Conservation (phyloP, 805 yeast genomes). For the Hanseniaspora lindneri region DNA sequence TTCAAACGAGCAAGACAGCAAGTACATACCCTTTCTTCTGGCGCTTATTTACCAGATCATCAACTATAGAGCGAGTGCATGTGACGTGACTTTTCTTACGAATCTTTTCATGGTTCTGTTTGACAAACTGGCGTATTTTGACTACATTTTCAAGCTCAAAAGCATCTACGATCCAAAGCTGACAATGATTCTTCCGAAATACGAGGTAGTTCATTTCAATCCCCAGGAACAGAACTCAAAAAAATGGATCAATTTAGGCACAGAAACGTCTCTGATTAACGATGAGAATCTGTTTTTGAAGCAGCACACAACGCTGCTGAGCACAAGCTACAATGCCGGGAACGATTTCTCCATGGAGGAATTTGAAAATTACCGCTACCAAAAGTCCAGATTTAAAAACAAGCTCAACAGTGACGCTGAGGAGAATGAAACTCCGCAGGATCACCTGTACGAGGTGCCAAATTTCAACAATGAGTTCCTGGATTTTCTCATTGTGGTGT, state of each 20-base stretch:
- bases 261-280: slow-evolving; percentile 4
- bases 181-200: slow-evolving; percentile 6
- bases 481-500: slow-evolving; percentile 40
- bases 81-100: slow-evolving; percentile 32
- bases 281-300: slow-evolving; percentile 12
- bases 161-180: slow-evolving; percentile 4
- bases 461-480: slow-evolving; percentile 38
- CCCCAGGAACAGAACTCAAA: neutral
- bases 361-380: neutral
- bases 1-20: slow-evolving; percentile 23
- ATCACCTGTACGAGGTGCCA: slow-evolving; percentile 17
- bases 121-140: slow-evolving; percentile 5
- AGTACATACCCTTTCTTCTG: slow-evolving; percentile 44
- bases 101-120: slow-evolving; percentile 20
- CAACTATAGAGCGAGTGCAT: slow-evolving; percentile 52
- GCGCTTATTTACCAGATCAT: slow-evolving; percentile 45
- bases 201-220: neutral
- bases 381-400: neutral
- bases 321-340: neutral
- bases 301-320: slow-evolving; percentile 7
- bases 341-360: neutral
- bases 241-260: slow-evolving; percentile 1
- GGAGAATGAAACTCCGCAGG: slow-evolving; percentile 1
- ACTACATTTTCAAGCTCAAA: slow-evolving; percentile 10
- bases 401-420: neutral